Conservation (phyloP, 768 basidiomycete genomes). For the Chlorophyllum brunneum region DNA sequence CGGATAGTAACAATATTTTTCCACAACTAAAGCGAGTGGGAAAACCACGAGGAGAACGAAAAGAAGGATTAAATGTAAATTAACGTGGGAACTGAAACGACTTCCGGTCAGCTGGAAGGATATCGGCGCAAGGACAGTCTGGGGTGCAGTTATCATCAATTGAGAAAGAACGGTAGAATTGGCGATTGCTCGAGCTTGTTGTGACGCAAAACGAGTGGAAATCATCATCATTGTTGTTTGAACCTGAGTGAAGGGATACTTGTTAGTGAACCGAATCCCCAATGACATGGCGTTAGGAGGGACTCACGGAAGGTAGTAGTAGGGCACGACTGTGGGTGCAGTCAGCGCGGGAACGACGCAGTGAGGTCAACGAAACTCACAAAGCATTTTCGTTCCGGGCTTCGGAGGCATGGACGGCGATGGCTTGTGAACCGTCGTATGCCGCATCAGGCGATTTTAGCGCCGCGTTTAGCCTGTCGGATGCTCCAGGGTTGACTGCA, state of each 20-base stretch:
- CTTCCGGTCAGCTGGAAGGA: constrained; percentile 44
- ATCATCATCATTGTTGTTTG: constrained; percentile 33
- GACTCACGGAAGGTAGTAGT: constrained; percentile 28
- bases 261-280: not conserved
- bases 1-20: too few species aligned
- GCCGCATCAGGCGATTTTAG: constrained; percentile 35
- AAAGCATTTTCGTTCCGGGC: constrained; percentile 26
- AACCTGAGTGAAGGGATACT: constrained; percentile 19
- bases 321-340: constrained; percentile 26
- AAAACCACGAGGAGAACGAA: too few species aligned
- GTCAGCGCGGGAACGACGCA: not conserved
- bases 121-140: constrained; percentile 45
- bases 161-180: constrained; percentile 24
- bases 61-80: too few species aligned
- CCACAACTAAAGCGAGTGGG: too few species aligned
- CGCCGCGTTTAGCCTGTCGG: constrained; percentile 30
- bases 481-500: constrained; percentile 40
- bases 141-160: constrained; percentile 44
- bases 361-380: constrained; percentile 43
- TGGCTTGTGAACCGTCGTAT: constrained; percentile 45
- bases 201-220: constrained; percentile 29
- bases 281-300: not conserved
- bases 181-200: constrained; percentile 25
- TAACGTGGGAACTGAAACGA: too few species aligned
- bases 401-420: constrained; percentile 42